phyloP scores from a whole-genome alignment of 768 basidiomycete genomes.

The Ramaria sp. region DNA sequence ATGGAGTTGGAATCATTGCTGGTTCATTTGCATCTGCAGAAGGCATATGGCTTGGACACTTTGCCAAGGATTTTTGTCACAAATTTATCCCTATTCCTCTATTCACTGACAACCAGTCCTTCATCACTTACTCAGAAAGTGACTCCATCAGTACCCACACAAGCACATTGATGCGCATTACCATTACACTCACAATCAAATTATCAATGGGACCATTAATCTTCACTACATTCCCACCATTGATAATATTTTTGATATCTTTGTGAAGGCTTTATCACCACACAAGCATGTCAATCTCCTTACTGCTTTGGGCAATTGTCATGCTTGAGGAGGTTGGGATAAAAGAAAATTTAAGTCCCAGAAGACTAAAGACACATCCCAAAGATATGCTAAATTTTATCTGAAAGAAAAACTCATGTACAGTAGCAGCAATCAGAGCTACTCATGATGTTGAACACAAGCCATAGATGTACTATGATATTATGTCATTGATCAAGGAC shows the following conservation, averaged over 20 bases:
- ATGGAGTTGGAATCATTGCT: not conserved
- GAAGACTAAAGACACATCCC: no score
- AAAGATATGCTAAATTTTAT: no score
- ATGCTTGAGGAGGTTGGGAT: not conserved
- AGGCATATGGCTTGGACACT: not conserved
- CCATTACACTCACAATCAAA: no score
- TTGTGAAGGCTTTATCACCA: not conserved
- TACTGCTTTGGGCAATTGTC: not conserved
- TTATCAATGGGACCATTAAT: not conserved
- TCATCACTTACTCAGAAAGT: not conserved
- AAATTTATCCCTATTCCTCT: not conserved
- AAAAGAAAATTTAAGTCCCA: no score
- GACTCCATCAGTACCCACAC: not conserved
- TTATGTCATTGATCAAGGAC: no score
- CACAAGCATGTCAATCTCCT: not conserved
- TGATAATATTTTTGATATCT: not conserved
- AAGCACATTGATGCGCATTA: not conserved
- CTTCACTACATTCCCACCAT: not conserved
- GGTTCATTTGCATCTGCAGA: not conserved
- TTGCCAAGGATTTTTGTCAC: not conserved
- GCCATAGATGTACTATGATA: no score
- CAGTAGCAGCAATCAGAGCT: no score
- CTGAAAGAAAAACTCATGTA: no score
- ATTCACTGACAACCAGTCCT: no score
- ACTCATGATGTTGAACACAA: no score